phyloP scores from a whole-genome alignment of 2,329 filamentous ascomycete species.

The Zasmidium angulare region DNA sequence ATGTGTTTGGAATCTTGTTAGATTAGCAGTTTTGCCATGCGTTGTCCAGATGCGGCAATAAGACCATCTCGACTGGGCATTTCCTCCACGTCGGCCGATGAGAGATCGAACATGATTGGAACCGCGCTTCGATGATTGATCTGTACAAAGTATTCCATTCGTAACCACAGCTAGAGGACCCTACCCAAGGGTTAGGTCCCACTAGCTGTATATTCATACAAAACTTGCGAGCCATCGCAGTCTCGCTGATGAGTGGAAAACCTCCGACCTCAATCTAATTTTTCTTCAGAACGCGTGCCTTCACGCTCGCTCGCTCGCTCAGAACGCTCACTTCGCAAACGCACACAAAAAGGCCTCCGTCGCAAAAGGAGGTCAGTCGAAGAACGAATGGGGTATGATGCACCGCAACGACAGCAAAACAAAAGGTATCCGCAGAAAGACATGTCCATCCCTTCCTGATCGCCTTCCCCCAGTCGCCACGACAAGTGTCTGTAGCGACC shows the following conservation, averaged over 20 bases:
- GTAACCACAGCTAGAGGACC: too few species aligned
- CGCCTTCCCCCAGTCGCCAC: neutral
- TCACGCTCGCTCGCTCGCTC: neutral
- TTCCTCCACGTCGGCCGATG: too few species aligned
- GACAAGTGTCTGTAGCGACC: neutral
- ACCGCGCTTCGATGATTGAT: too few species aligned
- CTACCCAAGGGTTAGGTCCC: too few species aligned
- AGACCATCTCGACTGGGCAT: too few species aligned
- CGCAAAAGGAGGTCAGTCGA: neutral
- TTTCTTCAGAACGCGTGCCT: too few species aligned
- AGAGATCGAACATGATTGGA: too few species aligned
- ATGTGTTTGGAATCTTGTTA: neutral
- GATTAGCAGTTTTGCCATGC: neutral
- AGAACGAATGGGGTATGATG: slow-evolving; percentile 13
- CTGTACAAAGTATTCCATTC: too few species aligned
- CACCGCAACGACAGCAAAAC: neutral
- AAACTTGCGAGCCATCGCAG: too few species aligned
- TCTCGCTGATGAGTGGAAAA: too few species aligned
- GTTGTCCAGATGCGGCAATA: neutral
- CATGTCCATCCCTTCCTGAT: neutral
- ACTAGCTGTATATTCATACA: too few species aligned
- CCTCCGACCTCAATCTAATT: too few species aligned
- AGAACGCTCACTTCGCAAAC: neutral
- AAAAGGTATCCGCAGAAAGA: neutral
- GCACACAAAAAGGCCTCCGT: neutral